A percentile compares a stretch with the other conserved stretches of the same genome.
phyloP scores from a whole-genome alignment of 2,329 filamentous ascomycete genomes.

The Tolypocladium inflatum region DNA sequence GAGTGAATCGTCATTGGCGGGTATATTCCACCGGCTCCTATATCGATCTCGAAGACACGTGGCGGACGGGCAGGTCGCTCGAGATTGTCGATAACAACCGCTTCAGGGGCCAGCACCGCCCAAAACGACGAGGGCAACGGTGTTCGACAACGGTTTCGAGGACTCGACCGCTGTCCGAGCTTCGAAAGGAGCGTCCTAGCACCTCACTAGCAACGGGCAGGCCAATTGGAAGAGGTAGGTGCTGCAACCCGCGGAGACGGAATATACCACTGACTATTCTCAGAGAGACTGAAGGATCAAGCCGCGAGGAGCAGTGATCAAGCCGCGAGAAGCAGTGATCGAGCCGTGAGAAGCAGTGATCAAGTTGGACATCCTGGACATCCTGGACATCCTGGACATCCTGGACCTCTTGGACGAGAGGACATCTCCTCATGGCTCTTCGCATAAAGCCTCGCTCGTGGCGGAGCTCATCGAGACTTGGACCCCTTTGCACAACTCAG shows the following conservation, averaged over 20 bases:
- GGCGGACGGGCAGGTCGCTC: background rate
- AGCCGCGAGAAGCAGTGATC: background rate
- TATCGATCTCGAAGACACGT: background rate
- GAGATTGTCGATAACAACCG: background rate
- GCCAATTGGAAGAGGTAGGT: background rate
- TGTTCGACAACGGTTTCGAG: background rate
- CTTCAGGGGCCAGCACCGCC: background rate
- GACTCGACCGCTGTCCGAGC: background rate
- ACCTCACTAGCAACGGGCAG: background rate
- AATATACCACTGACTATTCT: background rate
- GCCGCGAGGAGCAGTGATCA: background rate
- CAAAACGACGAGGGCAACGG: too few species aligned
- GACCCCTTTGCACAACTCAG: background rate
- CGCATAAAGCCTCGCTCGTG: background rate
- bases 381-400: background rate
- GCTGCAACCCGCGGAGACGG: background rate
- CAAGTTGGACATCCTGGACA: background rate
- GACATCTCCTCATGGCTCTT: background rate
- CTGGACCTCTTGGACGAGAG: background rate
- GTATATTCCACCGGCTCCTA: background rate
- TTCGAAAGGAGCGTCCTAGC: background rate
- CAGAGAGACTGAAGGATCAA: background rate
- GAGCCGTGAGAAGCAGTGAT: background rate
- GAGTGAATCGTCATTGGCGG: background rate
- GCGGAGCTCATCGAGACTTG: background rate